These are phyloP conservation scores for Begonia masoniana DNA, from an alignment of 306 rosid species.

Conservation along the genomic window DNA sequence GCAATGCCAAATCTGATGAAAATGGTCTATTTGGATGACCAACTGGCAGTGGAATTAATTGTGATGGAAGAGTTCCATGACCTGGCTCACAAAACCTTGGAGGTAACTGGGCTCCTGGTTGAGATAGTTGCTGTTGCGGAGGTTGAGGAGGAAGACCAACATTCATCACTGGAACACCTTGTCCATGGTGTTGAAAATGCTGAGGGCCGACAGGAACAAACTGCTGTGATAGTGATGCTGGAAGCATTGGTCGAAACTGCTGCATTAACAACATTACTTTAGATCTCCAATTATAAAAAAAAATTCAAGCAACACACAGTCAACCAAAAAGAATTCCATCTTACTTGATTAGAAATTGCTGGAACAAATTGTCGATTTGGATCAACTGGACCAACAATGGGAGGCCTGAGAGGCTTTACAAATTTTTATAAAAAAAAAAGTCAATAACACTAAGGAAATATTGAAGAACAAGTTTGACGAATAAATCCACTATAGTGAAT, in stretches of 20 bases:
- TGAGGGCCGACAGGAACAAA: slow-evolving; percentile 58
- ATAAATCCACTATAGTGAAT: not conserved
- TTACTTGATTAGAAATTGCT: slow-evolving; percentile 70
- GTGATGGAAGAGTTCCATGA: slow-evolving; percentile 38
- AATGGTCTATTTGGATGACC: slow-evolving; percentile 46
- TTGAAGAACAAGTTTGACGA: slow-evolving; percentile 1
- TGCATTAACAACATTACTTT: slow-evolving; percentile 9
- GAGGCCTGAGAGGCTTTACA: slow-evolving; percentile 64
- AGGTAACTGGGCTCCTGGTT: slow-evolving; percentile 57
- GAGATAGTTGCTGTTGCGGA: slow-evolving; percentile 54
- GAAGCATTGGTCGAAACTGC: slow-evolving; percentile 71
- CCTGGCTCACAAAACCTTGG: slow-evolving; percentile 47
- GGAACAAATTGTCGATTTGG: slow-evolving; percentile 52
- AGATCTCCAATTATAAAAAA: not conserved
- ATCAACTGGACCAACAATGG: slow-evolving; percentile 54
- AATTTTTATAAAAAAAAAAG: not conserved
- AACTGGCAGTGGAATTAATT: slow-evolving; percentile 45
- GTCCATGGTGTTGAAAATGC: slow-evolving; percentile 64
- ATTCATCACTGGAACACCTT: slow-evolving; percentile 48
- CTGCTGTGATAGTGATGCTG: slow-evolving; percentile 53
- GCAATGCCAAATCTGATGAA: slow-evolving; percentile 37
- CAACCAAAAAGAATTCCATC: slow-evolving; percentile 3
- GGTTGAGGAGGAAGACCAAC: slow-evolving; percentile 58
- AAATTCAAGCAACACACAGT: not conserved
- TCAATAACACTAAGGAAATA: not conserved